phyloP scores from a whole-genome alignment of 495 filamentous ascomycete genomes.

The Wilcoxina mikolae region DNA sequence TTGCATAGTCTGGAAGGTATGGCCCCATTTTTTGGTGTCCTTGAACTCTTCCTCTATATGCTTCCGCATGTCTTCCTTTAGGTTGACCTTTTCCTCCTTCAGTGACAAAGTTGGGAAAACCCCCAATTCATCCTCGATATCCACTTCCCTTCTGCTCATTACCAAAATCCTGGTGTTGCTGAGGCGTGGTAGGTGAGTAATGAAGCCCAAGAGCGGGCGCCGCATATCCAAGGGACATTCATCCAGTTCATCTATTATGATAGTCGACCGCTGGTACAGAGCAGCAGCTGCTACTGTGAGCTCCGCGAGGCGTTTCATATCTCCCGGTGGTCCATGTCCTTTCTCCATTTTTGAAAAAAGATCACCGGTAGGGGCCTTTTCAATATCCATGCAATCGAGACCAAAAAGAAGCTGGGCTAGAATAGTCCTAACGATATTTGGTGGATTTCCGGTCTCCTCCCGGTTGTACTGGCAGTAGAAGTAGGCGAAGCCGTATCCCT shows the following conservation, averaged over 20 bases:
- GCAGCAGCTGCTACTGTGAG: not conserved
- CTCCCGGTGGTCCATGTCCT: not conserved
- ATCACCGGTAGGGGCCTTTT: not conserved
- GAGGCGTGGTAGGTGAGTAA: not conserved
- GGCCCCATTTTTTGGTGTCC: not conserved
- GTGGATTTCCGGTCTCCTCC: not conserved
- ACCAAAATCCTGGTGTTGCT: not conserved
- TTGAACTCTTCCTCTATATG: not conserved
- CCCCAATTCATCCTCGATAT: not conserved
- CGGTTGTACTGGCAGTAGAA: not conserved
- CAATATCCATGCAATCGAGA: no score
- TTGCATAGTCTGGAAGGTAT: not conserved
- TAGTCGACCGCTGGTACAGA: not conserved
- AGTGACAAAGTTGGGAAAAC: not conserved
- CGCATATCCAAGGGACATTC: not conserved
- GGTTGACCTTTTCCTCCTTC: not conserved
- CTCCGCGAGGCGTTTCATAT: not conserved
- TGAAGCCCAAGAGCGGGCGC: not conserved
- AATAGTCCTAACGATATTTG: not conserved
- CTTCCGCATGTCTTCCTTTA: slow-evolving; percentile 1
- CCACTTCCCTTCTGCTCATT: not conserved
- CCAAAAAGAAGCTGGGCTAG: not conserved
- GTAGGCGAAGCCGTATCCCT: not conserved
- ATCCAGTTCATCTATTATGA: not conserved
- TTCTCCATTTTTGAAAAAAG: not conserved